Evolutionary conservation across 2,329 filamentous ascomycete species (phyloP).

Genomic region (Chaetomium globosum): DNA sequence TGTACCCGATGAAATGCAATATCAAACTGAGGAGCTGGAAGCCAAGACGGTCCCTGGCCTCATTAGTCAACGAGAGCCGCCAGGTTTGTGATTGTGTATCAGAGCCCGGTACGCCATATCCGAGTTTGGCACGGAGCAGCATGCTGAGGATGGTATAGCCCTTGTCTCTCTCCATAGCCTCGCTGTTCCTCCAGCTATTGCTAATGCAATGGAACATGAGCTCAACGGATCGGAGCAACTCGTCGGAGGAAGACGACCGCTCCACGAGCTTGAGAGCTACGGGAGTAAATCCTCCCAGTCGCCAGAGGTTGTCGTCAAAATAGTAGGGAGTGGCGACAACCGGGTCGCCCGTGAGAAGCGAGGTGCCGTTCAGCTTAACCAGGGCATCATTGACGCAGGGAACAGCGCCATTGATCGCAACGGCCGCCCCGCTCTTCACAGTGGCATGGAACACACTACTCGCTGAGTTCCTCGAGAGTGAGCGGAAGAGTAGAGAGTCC

Average conservation of each 20-base stretch:
- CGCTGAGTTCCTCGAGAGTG: constrained; percentile 71
- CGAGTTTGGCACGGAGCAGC: constrained; percentile 81
- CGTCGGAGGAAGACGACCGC: constrained; percentile 68
- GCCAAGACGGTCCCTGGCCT: constrained; percentile 59
- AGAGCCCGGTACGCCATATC: constrained; percentile 50
- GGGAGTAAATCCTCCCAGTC: constrained; percentile 85
- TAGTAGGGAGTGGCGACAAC: constrained; percentile 79
- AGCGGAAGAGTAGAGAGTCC: constrained; percentile 74
- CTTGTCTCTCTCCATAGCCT: constrained; percentile 95
- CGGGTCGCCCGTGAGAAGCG: constrained; percentile 79
- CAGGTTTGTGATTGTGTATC: constrained; percentile 40
- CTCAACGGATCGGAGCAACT: constrained; percentile 75
- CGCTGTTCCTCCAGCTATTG: constrained; percentile 94
- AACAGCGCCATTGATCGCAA: constrained; percentile 86
- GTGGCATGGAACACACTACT: constrained; percentile 69
- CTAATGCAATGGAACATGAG: constrained; percentile 84
- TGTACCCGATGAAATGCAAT: constrained; percentile 86
- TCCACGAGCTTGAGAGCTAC: constrained; percentile 84
- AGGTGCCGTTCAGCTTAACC: constrained; percentile 77
- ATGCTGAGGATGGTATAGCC: constrained; percentile 87
- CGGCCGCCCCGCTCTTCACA: constrained; percentile 71
- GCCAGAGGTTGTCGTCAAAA: constrained; percentile 90
- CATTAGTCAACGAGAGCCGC: constrained; percentile 52
- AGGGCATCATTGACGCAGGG: constrained; percentile 87
- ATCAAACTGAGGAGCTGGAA: constrained; percentile 74